Base-by-base conservation (phyloP, 1,284 basidiomycete species). In the Fomitopsis betulina region DNA sequence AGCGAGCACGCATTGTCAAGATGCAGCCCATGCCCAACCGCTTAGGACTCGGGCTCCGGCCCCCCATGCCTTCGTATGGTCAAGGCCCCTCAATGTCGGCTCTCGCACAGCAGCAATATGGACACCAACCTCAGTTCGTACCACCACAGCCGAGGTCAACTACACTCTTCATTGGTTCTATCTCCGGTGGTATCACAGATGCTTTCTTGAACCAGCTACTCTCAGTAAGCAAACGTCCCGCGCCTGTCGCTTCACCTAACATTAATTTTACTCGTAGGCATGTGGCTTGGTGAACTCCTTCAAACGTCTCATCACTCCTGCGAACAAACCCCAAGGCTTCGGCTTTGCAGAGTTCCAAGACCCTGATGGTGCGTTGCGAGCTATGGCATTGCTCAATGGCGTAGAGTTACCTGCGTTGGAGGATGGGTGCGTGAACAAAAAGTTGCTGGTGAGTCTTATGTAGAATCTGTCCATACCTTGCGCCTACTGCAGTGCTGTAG, bases 291-390 rank as follows among this genome's bases (percentile, higher is more conserved):
- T 97, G 55, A 86, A 86, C 59, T 91, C 90, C 4, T 91, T 97
- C 74, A 98, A 96, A 67, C 86, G 94, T 9, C 85, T 96, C 13
- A 91, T 91, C 47, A 94, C 91, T 0, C 91, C 93, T 7, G 88
- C 87, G 12, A 93, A 93, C 63, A 94, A 95, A 72, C 93, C 93
- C 3, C 94, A 96, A 75, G 93, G 93, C 2, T 98, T 98, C 68
- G 96, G 94, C 3, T 98, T 98, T 71, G 94, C 94, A 39, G 90
- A 94, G 69, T 97, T 85, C 68, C 91, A 94, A 69, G 92, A 93
- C 58, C 91, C 94, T 19, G 92, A 95, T 68, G 86, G 89, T 61
- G 94, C 95, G 5, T 73, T 95, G 61, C 82, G 94, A 60, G 93
- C 92, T 51, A 78, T 96, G 63, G 74, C 82, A 21, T 79, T 96